Percentiles rank a stretch among this genome's conserved stretches.
These are phyloP conservation scores for Knoxdaviesia capensis DNA, from an alignment of 2,329 filamentous ascomycete species.

Conservation along the genomic window DNA sequence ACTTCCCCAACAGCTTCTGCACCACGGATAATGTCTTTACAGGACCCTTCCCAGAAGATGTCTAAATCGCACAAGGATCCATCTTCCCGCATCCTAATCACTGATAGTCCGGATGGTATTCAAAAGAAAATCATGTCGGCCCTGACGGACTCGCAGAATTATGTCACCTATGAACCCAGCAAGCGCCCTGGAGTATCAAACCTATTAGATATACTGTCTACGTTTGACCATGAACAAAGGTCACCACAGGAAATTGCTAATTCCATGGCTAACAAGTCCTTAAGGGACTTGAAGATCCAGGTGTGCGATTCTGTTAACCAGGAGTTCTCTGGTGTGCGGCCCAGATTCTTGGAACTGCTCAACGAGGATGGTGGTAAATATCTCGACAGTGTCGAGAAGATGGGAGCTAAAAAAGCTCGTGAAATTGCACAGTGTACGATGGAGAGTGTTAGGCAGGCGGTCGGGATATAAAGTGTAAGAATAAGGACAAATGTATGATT, in stretches of 20 bases:
- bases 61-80: constrained; percentile 65
- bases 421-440: constrained; percentile 39
- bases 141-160: constrained; percentile 50
- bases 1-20: constrained; percentile 38
- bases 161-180: constrained; percentile 51
- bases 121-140: constrained; percentile 49
- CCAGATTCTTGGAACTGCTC: constrained; percentile 33
- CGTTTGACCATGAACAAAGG: constrained; percentile 31
- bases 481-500: not conserved
- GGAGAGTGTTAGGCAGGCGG: constrained; percentile 26
- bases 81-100: constrained; percentile 66
- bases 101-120: constrained; percentile 46
- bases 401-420: constrained; percentile 41
- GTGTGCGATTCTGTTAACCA: constrained; percentile 36
- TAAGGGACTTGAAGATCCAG: constrained; percentile 23
- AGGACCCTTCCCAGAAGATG: constrained; percentile 68
- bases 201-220: constrained; percentile 58
- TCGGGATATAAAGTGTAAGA: constrained; percentile 20
- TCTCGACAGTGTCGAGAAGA: constrained; percentile 34
- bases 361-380: constrained; percentile 23
- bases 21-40: constrained; percentile 78
- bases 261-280: constrained; percentile 15
- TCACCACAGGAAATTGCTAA: constrained; percentile 19
- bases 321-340: constrained; percentile 32
- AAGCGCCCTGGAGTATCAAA: constrained; percentile 70